Base-by-base conservation (phyloP, 2,329 filamentous ascomycete genomes). In the Paecilomyces fulvus region DNA sequence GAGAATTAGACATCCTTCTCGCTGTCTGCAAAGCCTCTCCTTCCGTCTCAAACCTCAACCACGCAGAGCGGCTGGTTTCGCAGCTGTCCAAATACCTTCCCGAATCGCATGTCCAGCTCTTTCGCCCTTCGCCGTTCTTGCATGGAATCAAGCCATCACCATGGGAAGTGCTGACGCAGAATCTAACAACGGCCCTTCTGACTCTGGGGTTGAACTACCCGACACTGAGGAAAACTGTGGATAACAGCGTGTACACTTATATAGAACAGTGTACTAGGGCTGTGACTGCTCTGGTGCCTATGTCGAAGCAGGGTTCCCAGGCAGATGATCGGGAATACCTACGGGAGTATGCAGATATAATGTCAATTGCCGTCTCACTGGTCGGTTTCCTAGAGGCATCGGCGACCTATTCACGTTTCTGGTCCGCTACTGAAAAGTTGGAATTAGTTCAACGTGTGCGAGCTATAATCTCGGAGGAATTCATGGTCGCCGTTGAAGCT, bases 21-120 rank as follows among this genome's bases (percentile, higher is more conserved):
- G 90, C 94, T 49, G 80, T 99, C 25, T 97, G 92, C 78, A 92
- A 92, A 75, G 90, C 92, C 54, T 90, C 92, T 3, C 87, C 90
- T 3, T 81, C 84, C 23, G 80, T 97, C 25, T 80, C 85, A 54
- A 85, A 84, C 50, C 73, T 77, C 48, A 83, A 89, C 59, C 87
- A 88, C 67, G 92, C 91, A 28, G 84, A 89, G 65, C 87, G 85
- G 65, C 83, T 99, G 43, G 83, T 86, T n/a, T 79, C 81, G 31
- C 91, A 95, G 63, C 77, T 99, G 46, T 82, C 86, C 7, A 88
- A 87, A 4, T 97, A 97, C 71, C 82, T 97, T 11, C 84, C 91
- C 63, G 90, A 96, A 70, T 87, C 89, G 3, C 89, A 92, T 66
- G 78, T 82, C 31, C 92, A 96, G 70, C 75, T 83, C 17, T 90